Conservation (phyloP, 176 grass and related monocot genomes). For the Zizania latifolia region DNA sequence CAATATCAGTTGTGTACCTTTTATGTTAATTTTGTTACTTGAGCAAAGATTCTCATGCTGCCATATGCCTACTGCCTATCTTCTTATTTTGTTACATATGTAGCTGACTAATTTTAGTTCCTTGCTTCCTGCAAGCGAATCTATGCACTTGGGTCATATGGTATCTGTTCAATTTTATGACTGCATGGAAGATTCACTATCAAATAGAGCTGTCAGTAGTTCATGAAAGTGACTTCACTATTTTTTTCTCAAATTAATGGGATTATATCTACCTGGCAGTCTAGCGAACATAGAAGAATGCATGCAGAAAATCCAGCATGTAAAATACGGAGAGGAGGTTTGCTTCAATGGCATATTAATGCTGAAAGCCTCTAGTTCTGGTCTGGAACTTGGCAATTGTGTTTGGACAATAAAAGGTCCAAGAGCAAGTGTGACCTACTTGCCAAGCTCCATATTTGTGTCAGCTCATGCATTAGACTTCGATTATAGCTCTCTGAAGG, state of each 20-base stretch:
- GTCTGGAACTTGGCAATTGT: conserved; percentile 87
- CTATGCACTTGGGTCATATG: neutral
- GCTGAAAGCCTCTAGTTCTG: conserved; percentile 84
- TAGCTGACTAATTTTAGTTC: conserved; percentile 1
- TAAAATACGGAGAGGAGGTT: conserved; percentile 72
- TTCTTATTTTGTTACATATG: neutral
- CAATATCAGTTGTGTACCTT: neutral
- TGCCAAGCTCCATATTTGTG: conserved; percentile 72
- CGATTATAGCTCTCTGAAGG: conserved; percentile 51
- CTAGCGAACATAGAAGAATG: conserved; percentile 62
- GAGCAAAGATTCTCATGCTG: neutral
- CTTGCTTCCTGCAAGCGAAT: conserved; percentile 5
- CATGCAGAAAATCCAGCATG: conserved; percentile 53
- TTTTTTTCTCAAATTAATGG: conserved; percentile 16
- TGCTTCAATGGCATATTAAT: conserved; percentile 84
- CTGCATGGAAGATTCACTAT: conserved; percentile 3
- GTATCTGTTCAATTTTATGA: neutral
- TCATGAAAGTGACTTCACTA: neutral
- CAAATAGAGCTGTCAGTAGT: neutral
- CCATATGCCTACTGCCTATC: neutral
- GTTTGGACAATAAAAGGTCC: conserved; percentile 71
- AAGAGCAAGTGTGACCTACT: conserved; percentile 55
- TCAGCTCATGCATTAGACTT: conserved; percentile 69
- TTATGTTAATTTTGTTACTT: neutral
- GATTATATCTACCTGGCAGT: conserved; percentile 43